Evolutionary conservation across 2,329 filamentous ascomycete genomes (phyloP).

Genomic region (Alternaria sp.): DNA sequence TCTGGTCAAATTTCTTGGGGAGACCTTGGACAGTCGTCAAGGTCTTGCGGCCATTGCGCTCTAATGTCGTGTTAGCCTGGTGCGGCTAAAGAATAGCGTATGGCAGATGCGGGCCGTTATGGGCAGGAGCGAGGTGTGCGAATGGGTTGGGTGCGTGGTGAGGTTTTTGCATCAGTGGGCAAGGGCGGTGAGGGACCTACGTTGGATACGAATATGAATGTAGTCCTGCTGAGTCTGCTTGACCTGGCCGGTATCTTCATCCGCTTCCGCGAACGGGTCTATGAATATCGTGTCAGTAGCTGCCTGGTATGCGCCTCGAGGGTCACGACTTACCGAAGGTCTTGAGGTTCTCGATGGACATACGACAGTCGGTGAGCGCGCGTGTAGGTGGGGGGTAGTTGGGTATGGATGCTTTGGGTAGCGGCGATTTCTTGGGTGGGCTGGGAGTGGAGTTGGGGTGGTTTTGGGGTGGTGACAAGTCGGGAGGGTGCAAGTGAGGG

Average conservation of each 20-base stretch:
- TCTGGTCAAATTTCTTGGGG: constrained; percentile 98
- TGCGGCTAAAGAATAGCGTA: neutral
- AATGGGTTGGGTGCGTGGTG: neutral
- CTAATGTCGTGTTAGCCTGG: constrained; percentile 62
- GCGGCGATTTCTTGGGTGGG: neutral
- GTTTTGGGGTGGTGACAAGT: constrained; percentile 15
- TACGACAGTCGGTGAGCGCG: constrained; percentile 37
- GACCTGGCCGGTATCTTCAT: constrained; percentile 97
- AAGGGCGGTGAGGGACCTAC: constrained; percentile 58
- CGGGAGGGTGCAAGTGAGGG: constrained; percentile 10
- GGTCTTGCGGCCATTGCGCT: constrained; percentile 99
- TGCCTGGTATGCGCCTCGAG: constrained; percentile 1
- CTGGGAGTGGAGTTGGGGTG: constrained; percentile 14
- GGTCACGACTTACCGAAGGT: constrained; percentile 48
- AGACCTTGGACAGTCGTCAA: constrained; percentile 99
- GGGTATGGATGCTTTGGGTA: constrained; percentile 9
- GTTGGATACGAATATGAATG: constrained; percentile 99
- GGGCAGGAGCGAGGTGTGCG: neutral
- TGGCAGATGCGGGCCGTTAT: neutral
- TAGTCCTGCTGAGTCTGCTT: constrained; percentile 91
- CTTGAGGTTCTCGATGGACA: constrained; percentile 55
- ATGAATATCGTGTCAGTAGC: neutral
- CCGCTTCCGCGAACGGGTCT: constrained; percentile 99
- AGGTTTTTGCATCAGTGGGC: neutral
- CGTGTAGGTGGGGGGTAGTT: constrained; percentile 30